phyloP scores from a whole-genome alignment of 2,329 filamentous ascomycete species.

The Apiospora sp. region DNA sequence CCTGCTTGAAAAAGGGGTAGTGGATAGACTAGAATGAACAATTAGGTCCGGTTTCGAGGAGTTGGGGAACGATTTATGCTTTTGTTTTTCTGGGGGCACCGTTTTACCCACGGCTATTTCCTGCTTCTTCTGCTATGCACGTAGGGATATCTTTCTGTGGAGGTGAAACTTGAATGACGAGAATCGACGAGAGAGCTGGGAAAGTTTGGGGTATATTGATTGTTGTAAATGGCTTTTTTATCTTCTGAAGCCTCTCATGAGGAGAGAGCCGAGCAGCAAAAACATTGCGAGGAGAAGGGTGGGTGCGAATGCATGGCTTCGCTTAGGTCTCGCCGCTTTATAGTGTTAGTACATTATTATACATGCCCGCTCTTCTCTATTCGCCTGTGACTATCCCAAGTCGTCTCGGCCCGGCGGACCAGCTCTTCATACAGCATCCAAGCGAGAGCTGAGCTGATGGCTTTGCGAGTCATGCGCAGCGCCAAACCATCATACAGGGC shows the following conservation, averaged over 20 bases:
- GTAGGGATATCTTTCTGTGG: conserved; percentile 28
- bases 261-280: conserved; percentile 20
- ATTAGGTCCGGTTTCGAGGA: neutral
- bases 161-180: neutral
- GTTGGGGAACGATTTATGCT: neutral
- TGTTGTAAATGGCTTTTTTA: neutral
- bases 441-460: conserved; percentile 89
- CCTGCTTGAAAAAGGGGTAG: conserved; percentile 43
- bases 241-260: neutral
- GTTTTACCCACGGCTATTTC: neutral
- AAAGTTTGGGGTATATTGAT: conserved; percentile 8
- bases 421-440: conserved; percentile 98
- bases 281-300: neutral
- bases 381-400: conserved; percentile 35
- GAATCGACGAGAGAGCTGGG: conserved; percentile 1
- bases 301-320: neutral
- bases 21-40: neutral
- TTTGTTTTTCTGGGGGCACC: neutral
- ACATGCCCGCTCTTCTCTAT: conserved; percentile 34
- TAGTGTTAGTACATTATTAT: conserved; percentile 31
- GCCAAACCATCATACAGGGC: conserved; percentile 87
- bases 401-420: conserved; percentile 71
- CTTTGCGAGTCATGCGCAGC: conserved; percentile 89
- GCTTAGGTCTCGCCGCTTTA: conserved; percentile 12
- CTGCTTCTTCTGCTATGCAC: conserved; percentile 26